These are phyloP conservation scores for Phalaenopsis aphrodite DNA, from an alignment of 106 monocot species.

Conservation along the genomic window DNA sequence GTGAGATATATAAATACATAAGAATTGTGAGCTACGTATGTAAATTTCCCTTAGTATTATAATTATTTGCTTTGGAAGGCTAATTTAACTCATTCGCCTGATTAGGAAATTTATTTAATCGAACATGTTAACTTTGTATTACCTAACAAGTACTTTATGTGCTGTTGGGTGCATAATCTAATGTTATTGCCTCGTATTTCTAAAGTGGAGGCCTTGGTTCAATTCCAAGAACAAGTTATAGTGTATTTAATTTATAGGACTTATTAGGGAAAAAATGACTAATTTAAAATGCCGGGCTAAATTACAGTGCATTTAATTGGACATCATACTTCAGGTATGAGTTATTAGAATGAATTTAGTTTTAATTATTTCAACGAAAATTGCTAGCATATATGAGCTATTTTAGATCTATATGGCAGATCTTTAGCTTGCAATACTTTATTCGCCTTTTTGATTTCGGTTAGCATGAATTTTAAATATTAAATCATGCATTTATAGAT, in stretches of 20 bases:
- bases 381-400: background rate
- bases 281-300: background rate
- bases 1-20: no score
- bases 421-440: background rate
- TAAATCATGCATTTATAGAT: background rate
- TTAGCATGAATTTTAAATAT: background rate
- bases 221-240: background rate
- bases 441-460: background rate
- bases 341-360: no score
- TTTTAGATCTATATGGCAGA: background rate
- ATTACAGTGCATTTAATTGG: background rate
- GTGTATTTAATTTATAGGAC: background rate
- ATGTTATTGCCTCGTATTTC: no score
- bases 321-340: no score
- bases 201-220: no score
- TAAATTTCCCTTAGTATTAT: background rate
- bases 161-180: no score
- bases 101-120: background rate
- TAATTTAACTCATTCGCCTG: background rate
- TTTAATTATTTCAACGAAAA: background rate
- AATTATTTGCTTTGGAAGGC: background rate
- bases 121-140: background rate
- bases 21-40: no score
- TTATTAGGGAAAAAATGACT: background rate
- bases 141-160: no score